Evolutionary conservation across 345 rosid genomes (phyloP), one percentile per base, ranked within the genome.

Genomic region (Citrus inodora): DNA sequence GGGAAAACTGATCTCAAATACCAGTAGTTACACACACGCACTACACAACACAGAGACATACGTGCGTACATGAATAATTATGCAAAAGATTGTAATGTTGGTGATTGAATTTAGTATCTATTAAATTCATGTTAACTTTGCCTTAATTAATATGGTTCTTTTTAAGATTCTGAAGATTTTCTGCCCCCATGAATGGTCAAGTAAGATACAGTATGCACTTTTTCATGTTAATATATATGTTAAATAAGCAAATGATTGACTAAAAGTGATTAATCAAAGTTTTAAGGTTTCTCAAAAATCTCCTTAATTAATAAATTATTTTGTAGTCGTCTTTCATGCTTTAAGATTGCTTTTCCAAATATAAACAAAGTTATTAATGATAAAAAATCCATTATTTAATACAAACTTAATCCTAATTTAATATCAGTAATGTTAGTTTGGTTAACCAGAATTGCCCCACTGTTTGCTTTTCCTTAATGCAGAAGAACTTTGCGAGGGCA

Each of bases 131-230:
- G 79, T 48, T 37, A 69, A 66, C 67, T 67, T 82, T 76, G 51
- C 76, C 51, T 71, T 48, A 70, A 35, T 55, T 46, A 46, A 25
- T 59, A 38, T 2, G 74, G 32, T 56, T 48, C 70, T 73, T 21
- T 85, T 77, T 77, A 78, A 76, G 84, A 83, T 85, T 82, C 79
- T 80, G 58, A 40, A 78, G 87, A 83, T 87, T 85, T 85, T 59
- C 64, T 80, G 84, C 68, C 79, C 76, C 85, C 78, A 60, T 71
- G 75, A 77, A 81, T 76, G 80, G 80, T 59, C 78, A 71, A 78
- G 48, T 28, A 65, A 84, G 72, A 32, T 58, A 62, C 53, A 53
- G 51, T 75, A 48, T 58, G 19, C 75, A 67, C 83, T 71, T 77
- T 76, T 81, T 67, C 75, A 79, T 59, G 73, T 70, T 28, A 10